These are phyloP conservation scores for Hypoxylon sp. DNA, from an alignment of 2,329 filamentous ascomycete genomes.

Conservation along the genomic window DNA sequence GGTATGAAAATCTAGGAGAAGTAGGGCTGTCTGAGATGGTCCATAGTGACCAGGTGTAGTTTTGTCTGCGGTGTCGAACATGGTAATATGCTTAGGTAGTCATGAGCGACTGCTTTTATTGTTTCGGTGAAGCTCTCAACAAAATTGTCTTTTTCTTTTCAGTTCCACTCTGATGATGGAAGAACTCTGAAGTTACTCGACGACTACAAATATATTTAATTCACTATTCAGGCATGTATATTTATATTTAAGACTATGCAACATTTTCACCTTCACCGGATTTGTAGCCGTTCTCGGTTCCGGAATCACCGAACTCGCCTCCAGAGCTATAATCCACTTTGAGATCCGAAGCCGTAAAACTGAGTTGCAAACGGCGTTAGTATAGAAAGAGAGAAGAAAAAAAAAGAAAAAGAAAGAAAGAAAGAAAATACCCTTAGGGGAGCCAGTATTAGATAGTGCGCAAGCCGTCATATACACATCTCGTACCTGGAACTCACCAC, in stretches of 20 bases:
- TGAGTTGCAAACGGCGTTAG: not conserved
- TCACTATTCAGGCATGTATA: not conserved
- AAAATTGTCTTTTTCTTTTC: not conserved
- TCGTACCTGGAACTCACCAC: not conserved
- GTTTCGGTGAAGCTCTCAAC: not conserved
- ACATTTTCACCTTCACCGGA: not conserved
- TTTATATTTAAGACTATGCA: not conserved
- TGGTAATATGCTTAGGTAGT: not conserved
- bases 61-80: constrained; percentile 9
- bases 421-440: not conserved
- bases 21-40: constrained; percentile 19
- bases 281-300: constrained; percentile 2
- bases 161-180: not conserved
- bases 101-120: not conserved
- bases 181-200: not conserved
- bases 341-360: not conserved
- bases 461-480: not conserved
- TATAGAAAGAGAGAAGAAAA: not conserved
- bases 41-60: constrained; percentile 12
- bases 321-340: not conserved
- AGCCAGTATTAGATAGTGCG: not conserved
- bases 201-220: not conserved
- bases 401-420: too few species aligned
- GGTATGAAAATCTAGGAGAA: constrained; percentile 18
- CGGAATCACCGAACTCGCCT: not conserved